These are phyloP conservation scores for Mycena sanguinolenta DNA, from an alignment of 768 basidiomycete species.

Conservation along the genomic window DNA sequence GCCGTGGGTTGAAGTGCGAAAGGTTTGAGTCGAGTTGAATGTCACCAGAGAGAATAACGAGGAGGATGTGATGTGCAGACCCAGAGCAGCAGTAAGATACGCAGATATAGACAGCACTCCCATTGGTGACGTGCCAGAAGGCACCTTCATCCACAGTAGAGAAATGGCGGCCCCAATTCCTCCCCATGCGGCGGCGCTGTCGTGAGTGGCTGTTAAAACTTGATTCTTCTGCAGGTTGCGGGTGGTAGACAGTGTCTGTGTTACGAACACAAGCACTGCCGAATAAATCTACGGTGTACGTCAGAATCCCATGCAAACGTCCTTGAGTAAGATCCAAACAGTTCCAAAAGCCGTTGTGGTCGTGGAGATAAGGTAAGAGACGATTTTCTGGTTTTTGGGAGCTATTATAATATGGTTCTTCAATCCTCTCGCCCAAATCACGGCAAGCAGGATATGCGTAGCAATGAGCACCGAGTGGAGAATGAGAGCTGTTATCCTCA, in stretches of 20 bases:
- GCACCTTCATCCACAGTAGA: too few relatives aligned
- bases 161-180: too few relatives aligned
- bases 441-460: neutral
- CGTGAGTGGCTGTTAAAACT: too few relatives aligned
- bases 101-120: conserved; percentile 21
- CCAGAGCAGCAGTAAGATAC: conserved; percentile 37
- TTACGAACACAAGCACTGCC: too few relatives aligned
- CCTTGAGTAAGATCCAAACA: neutral
- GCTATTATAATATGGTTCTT: neutral
- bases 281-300: too few relatives aligned
- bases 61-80: conserved; percentile 39
- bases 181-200: too few relatives aligned
- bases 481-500: neutral
- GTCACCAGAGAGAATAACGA: conserved; percentile 39
- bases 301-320: too few relatives aligned
- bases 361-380: conserved; percentile 5
- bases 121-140: too few relatives aligned
- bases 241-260: too few relatives aligned
- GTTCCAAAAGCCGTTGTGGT: neutral
- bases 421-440: conserved; percentile 1
- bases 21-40: neutral
- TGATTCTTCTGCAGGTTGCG: too few relatives aligned
- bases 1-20: neutral
- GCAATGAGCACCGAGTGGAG: neutral
- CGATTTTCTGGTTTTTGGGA: neutral